Evolutionary conservation across 495 filamentous ascomycete genomes (phyloP), one percentile per base, ranked within the genome.

Genomic region (Daldinia vernicosa): DNA sequence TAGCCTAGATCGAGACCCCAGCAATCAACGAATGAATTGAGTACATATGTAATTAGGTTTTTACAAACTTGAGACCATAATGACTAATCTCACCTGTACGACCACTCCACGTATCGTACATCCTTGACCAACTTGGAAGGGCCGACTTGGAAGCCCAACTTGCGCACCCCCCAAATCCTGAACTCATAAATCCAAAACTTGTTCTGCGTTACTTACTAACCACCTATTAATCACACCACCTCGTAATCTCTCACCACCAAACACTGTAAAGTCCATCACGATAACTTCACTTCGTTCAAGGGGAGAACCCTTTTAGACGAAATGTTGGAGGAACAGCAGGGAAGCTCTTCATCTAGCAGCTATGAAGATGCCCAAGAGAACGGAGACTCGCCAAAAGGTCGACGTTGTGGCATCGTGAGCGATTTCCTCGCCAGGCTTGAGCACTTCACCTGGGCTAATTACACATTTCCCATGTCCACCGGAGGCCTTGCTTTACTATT

Each of bases 401-500:
- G 24, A 53, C 26, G 61, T 12, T 52, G 47, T 30, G 19, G 60
- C 57, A 57, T 61, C 63, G 39, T 68, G 60, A 63, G 63, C 33
- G 56, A 80, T 84, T 61, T 66, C 51, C 52, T 77, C 52, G 59
- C 62, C 9, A 81, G 89, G 5, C 78, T 91, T 4, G 81, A 85
- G 60, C 90, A 91, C 70, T 90, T 91, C 73, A 92, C 90, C n/a
- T 91, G 88, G 86, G 89, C 89, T 26, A 91, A 89, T 85, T 93
- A 89, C 75, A 90, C 88, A 11, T 75, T 89, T 70, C 75, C 75
- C 17, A 91, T 92, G 89, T 86, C 88, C 39, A 89, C 87, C 1
- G 88, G 88, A 11, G 90, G 89, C 9, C 77, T 92, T 11, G 86
- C 90, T 24, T 81, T 92, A 17, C 76, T 90, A 35, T 80, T 93